Evolutionary conservation across 2,329 filamentous ascomycete species (phyloP), one percentile per base, ranked within the genome.

Genomic region (Claviceps capensis): DNA sequence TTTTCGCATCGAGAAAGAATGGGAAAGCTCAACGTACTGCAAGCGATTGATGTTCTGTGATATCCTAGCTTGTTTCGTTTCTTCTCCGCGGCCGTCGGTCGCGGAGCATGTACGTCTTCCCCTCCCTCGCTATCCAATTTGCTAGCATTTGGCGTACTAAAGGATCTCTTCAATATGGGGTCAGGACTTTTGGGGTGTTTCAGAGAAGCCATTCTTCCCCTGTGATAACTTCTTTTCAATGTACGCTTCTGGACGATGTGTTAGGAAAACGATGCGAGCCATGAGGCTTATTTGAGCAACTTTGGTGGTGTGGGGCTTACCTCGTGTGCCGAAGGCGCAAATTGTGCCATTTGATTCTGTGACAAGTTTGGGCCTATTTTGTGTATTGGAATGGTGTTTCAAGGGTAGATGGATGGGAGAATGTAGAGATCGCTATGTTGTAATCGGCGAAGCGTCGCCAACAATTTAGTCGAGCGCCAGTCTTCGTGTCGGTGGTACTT

Each of bases 1-100:
- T 41, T 19, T 11, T 36, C 14, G 36, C 14, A 17, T 17, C 5
- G 38, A 42, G 6, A 41, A 41, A n/a, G n/a, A 17, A 41, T 3
- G n/a, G 4, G 16, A 41, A 41, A 17, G 8, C 54, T 43, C 53
- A 17, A 82, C 90, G 80, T 78, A 97, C 91, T 86, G 73, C 91
- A 97, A 60, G 91, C 93, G 60, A 96, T 88, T 45, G 90, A 94
- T 38, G 89, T 95, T 63, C 91, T 82, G 71, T 96, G 91, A 65
- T 97, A 97, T 41, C 91, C 91, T 55, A 97, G 76, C 69, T 95
- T 96, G 68, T 95, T 96, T 63, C 90, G 82, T 55, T 72, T 76
- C 67, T 76, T 80, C 54, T 80, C 77, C 38, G 66, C 69, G n/a
- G 69, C 59, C 34, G 67, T 60, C 23, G 64, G 64, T 51, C 68